These are phyloP conservation scores for Pyrenula massariospora DNA, from an alignment of 495 filamentous ascomycete genomes.

Conservation along the genomic window DNA sequence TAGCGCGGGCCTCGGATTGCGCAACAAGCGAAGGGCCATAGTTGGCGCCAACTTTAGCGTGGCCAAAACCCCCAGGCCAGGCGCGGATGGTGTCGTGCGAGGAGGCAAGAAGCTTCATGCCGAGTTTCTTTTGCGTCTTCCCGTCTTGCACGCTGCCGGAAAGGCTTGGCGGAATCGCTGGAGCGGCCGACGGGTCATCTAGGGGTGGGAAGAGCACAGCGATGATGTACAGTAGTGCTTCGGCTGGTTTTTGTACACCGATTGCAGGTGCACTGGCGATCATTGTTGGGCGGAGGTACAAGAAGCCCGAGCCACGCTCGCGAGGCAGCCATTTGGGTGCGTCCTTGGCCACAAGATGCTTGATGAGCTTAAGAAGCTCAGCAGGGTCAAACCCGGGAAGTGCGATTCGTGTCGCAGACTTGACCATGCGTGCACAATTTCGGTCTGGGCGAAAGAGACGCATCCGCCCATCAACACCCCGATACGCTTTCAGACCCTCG, in stretches of 20 bases:
- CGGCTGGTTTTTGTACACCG: constrained; percentile 68
- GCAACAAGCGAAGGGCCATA: constrained; percentile 16
- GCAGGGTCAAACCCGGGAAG: constrained; percentile 62
- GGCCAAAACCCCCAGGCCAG: constrained; percentile 17
- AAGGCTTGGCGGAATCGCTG: constrained; percentile 3
- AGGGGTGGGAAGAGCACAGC: constrained; percentile 58
- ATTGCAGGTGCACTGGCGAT: constrained; percentile 71
- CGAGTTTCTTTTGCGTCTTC: constrained; percentile 23
- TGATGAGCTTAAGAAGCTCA: constrained; percentile 65
- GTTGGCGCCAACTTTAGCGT: constrained; percentile 19
- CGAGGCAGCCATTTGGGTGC: background rate
- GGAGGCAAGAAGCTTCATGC: constrained; percentile 68
- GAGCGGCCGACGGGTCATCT: constrained; percentile 26
- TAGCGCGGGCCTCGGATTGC: constrained; percentile 4
- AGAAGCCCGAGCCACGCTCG: constrained; percentile 26
- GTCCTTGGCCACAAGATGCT: constrained; percentile 52
- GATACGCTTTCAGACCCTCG: constrained; percentile 82
- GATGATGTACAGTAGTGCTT: constrained; percentile 78
- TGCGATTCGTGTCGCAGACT: constrained; percentile 60
- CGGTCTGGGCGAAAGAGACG: constrained; percentile 75
- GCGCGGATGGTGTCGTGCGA: constrained; percentile 60
- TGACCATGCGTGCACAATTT: constrained; percentile 64
- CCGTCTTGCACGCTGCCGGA: background rate
- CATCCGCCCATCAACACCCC: constrained; percentile 63
- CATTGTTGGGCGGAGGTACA: constrained; percentile 76